phyloP scores from a whole-genome alignment of 208 protist species.

The Trypanosoma rangeli region DNA sequence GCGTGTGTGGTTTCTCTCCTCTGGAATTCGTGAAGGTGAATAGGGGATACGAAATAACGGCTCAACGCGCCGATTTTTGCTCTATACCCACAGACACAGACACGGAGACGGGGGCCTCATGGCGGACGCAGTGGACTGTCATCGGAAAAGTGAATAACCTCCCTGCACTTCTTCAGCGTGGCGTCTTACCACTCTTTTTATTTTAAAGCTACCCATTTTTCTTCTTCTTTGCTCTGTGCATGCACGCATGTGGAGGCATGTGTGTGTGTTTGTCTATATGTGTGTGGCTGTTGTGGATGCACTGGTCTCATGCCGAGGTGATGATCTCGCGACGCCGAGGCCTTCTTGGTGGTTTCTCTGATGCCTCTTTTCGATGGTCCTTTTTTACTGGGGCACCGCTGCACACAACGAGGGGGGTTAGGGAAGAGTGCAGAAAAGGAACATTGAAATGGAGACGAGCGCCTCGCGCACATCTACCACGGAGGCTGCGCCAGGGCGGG shows the following conservation, averaged over 20 bases:
- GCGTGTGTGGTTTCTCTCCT: neutral
- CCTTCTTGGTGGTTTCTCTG: neutral
- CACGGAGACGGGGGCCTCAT: neutral
- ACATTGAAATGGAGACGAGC: neutral
- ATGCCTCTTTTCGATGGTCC: neutral
- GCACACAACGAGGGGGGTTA: neutral
- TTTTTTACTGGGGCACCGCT: neutral
- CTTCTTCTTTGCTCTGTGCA: neutral
- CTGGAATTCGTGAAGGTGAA: neutral
- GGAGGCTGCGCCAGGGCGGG: neutral
- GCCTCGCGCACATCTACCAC: neutral
- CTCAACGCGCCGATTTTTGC: neutral
- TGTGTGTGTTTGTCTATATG: neutral
- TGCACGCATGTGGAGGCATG: neutral
- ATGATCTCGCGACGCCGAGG: neutral
- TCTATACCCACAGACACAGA: neutral
- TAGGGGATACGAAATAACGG: neutral
- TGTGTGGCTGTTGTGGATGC: neutral
- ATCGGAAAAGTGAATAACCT: neutral
- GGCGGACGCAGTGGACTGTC: no score
- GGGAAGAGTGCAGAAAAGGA: conserved; percentile 1
- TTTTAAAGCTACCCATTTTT: neutral
- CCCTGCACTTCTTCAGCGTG: neutral
- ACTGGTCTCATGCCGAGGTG: neutral
- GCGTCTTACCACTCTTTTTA: neutral